Percentiles rank a stretch among this genome's conserved stretches.
Conservation (phyloP, 495 filamentous ascomycete species). For the Penicillium antarcticum region DNA sequence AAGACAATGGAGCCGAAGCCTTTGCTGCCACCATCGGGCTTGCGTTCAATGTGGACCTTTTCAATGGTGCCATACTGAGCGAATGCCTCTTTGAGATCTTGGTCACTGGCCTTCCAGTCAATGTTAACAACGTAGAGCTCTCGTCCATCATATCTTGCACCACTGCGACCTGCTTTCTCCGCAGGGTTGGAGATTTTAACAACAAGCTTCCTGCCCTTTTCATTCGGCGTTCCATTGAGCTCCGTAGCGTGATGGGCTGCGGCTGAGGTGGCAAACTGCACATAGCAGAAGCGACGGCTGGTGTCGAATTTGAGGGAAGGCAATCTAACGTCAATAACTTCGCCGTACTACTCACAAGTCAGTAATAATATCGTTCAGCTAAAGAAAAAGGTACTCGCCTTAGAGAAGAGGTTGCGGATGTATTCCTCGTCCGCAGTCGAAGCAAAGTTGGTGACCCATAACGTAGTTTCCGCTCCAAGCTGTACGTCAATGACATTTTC, state of each 20-base stretch:
- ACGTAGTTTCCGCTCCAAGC: slow-evolving; percentile 67
- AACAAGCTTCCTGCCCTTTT: slow-evolving; percentile 60
- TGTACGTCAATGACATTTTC: slow-evolving; percentile 63
- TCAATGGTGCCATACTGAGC: slow-evolving; percentile 71
- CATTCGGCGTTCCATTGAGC: slow-evolving; percentile 66
- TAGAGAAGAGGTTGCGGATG: slow-evolving; percentile 70
- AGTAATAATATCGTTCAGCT: slow-evolving; percentile 6
- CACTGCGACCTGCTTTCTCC: slow-evolving; percentile 71
- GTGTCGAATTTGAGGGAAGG: slow-evolving; percentile 87
- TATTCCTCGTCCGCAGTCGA: slow-evolving; percentile 78
- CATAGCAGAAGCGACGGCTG: slow-evolving; percentile 88
- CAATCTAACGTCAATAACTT: slow-evolving; percentile 82
- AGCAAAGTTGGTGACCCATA: slow-evolving; percentile 91
- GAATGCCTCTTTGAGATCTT: slow-evolving; percentile 68
- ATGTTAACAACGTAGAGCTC: slow-evolving; percentile 83
- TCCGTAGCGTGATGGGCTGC: slow-evolving; percentile 64
- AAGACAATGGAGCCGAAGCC: slow-evolving; percentile 80
- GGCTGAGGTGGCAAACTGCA: slow-evolving; percentile 70
- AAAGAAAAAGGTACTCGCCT: slow-evolving; percentile 34
- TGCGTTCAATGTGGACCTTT: slow-evolving; percentile 60
- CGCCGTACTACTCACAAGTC: slow-evolving; percentile 55
- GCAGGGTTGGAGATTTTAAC: slow-evolving; percentile 82
- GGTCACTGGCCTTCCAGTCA: slow-evolving; percentile 59
- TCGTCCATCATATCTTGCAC: slow-evolving; percentile 78
- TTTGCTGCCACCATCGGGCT: slow-evolving; percentile 60